Evolutionary conservation across 257 asterid genomes (phyloP).

Genomic region (Rehmannia glutinosa): DNA sequence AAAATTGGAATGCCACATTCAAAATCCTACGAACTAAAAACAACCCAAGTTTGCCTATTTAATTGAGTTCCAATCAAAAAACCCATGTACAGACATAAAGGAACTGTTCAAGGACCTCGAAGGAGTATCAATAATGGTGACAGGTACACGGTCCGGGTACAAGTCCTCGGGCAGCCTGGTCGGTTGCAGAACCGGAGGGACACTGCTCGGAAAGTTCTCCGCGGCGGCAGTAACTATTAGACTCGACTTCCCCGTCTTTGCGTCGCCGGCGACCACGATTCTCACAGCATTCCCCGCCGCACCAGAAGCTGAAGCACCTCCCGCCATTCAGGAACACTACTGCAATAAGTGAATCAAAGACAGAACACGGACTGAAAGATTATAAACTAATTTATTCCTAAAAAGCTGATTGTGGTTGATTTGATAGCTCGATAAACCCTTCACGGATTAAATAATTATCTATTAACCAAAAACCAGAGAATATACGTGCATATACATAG

Average conservation of each 20-base stretch:
- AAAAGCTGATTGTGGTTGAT: slow-evolving; percentile 11
- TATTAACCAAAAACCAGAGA: background rate
- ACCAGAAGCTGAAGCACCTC: slow-evolving; percentile 52
- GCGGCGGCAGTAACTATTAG: slow-evolving; percentile 86
- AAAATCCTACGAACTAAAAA: background rate
- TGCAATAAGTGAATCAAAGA: slow-evolving; percentile 24
- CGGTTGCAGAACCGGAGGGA: slow-evolving; percentile 81
- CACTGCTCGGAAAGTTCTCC: slow-evolving; percentile 55
- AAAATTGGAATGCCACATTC: slow-evolving; percentile 1
- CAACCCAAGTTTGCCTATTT: background rate
- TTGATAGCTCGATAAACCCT: slow-evolving; percentile 8
- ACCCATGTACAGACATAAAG: background rate
- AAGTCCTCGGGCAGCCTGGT: slow-evolving; percentile 88
- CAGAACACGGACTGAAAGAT: background rate
- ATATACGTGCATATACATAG: background rate
- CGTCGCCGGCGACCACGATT: slow-evolving; percentile 95
- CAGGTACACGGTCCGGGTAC: slow-evolving; percentile 89
- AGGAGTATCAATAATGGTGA: slow-evolving; percentile 89
- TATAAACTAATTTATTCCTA: too few species aligned
- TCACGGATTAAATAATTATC: background rate
- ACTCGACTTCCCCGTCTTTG: slow-evolving; percentile 91
- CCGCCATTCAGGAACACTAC: slow-evolving; percentile 55
- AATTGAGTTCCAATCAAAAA: background rate
- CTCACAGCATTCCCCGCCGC: slow-evolving; percentile 48
- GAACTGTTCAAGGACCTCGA: slow-evolving; percentile 50